A percentile compares a stretch with the other conserved stretches of the same genome.
phyloP scores from a whole-genome alignment of 2,329 filamentous ascomycete genomes.

The Phaeophleospora eucalypticola region DNA sequence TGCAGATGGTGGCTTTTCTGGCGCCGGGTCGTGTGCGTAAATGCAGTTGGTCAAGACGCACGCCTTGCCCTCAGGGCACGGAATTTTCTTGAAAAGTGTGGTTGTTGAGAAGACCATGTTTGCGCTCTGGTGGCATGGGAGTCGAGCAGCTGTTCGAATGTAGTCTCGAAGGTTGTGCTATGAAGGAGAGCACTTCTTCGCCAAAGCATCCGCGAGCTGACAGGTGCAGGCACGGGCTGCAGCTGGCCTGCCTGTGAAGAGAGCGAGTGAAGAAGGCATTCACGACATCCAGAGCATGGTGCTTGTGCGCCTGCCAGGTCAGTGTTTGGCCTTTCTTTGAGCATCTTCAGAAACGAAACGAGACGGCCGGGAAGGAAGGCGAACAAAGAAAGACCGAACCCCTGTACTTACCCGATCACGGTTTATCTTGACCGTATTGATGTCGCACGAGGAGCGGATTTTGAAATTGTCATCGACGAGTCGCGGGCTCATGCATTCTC shows the following conservation, averaged over 20 bases:
- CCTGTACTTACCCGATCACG: not conserved
- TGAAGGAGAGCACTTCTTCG: too few species aligned
- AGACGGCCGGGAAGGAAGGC: not conserved
- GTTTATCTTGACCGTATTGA: not conserved
- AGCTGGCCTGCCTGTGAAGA: too few species aligned
- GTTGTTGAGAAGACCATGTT: slow-evolving; percentile 52
- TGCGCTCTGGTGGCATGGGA: not conserved
- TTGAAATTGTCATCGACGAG: not conserved
- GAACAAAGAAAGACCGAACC: not conserved
- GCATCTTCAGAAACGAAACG: not conserved
- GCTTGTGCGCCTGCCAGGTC: too few species aligned
- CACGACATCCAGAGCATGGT: too few species aligned
- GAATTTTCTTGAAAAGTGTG: slow-evolving; percentile 50
- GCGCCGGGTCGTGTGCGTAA: slow-evolving; percentile 48
- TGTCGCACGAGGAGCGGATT: not conserved
- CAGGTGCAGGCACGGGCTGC: too few species aligned
- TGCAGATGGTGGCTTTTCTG: not conserved
- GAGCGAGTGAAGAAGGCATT: too few species aligned
- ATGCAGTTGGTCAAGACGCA: slow-evolving; percentile 56
- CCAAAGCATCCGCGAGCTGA: too few species aligned
- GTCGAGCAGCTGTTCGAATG: too few species aligned
- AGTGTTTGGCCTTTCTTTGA: not conserved
- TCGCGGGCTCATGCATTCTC: not conserved
- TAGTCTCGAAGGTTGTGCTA: too few species aligned
- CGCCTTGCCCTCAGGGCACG: slow-evolving; percentile 49